phyloP scores from a whole-genome alignment of 2,329 filamentous ascomycete species.

The Microdochium nivale region DNA sequence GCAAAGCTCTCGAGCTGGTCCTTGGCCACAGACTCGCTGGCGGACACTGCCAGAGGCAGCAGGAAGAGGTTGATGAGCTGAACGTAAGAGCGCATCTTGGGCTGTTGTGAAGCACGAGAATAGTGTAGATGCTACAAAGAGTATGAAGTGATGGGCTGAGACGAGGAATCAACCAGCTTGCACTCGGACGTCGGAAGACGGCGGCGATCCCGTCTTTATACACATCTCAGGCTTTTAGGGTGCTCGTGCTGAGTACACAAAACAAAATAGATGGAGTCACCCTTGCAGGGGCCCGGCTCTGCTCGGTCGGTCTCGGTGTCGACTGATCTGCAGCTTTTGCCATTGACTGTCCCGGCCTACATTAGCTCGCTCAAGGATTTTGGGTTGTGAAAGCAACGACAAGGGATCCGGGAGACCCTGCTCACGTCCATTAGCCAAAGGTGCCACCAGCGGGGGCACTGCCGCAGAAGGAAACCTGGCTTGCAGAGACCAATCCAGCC shows the following conservation, averaged over 20 bases:
- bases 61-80: neutral
- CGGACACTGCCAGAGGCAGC: neutral
- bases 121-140: neutral
- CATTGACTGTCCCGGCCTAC: neutral
- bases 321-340: neutral
- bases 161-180: neutral
- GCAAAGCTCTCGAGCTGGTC: neutral
- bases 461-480: no score
- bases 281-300: neutral
- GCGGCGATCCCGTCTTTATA: neutral
- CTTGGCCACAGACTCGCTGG: neutral
- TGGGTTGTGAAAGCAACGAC: neutral
- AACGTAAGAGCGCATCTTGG: neutral
- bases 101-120: neutral
- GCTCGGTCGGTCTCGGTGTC: no score
- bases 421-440: neutral
- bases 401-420: neutral
- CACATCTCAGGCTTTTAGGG: neutral
- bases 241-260: neutral
- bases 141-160: neutral
- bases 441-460: no score
- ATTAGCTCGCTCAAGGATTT: neutral
- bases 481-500: no score
- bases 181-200: neutral
- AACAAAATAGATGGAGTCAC: neutral